Conservation (phyloP, 2,329 filamentous ascomycete genomes). For the Simplicillium sp. region DNA sequence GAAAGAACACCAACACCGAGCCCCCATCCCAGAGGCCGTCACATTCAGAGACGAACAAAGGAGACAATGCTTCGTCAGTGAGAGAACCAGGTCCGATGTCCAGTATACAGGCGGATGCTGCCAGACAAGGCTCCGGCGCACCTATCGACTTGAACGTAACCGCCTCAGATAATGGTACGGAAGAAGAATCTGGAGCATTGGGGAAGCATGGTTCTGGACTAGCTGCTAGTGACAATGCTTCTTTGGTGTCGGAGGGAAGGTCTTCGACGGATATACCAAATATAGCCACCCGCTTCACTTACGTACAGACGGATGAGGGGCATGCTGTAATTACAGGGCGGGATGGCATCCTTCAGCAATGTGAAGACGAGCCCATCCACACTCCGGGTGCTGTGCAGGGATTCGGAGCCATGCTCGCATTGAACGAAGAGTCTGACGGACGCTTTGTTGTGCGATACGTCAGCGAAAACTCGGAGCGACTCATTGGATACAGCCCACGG, state of each 20-base stretch:
- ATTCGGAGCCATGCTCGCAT: slow-evolving; percentile 68
- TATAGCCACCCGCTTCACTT: slow-evolving; percentile 67
- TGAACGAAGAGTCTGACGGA: slow-evolving; percentile 62
- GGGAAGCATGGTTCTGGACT: slow-evolving; percentile 2
- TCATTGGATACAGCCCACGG: slow-evolving; percentile 69
- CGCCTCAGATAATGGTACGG: slow-evolving; percentile 20
- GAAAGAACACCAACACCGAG: slow-evolving; percentile 21
- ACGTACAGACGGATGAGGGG: slow-evolving; percentile 65
- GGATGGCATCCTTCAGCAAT: slow-evolving; percentile 64
- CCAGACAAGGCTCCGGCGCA: slow-evolving; percentile 22
- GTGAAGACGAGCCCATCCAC: slow-evolving; percentile 87
- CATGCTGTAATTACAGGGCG: slow-evolving; percentile 77
- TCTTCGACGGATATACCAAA: slow-evolving; percentile 31
- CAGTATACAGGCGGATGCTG: slow-evolving; percentile 34
- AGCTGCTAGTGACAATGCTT: slow-evolving; percentile 7
- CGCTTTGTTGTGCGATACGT: slow-evolving; percentile 62
- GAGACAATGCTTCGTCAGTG: too few relatives aligned
- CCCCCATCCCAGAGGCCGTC: too few relatives aligned
- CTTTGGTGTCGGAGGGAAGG: slow-evolving; percentile 11
- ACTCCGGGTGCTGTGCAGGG: slow-evolving; percentile 73
- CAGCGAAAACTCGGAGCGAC: slow-evolving; percentile 68
- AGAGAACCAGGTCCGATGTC: slow-evolving; percentile 24
- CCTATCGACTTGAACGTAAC: slow-evolving; percentile 24
- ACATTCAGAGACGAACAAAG: too few relatives aligned
- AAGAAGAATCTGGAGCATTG: slow-evolving; percentile 14